phyloP scores from a whole-genome alignment of 75 land plant species.

The Picea glauca region DNA sequence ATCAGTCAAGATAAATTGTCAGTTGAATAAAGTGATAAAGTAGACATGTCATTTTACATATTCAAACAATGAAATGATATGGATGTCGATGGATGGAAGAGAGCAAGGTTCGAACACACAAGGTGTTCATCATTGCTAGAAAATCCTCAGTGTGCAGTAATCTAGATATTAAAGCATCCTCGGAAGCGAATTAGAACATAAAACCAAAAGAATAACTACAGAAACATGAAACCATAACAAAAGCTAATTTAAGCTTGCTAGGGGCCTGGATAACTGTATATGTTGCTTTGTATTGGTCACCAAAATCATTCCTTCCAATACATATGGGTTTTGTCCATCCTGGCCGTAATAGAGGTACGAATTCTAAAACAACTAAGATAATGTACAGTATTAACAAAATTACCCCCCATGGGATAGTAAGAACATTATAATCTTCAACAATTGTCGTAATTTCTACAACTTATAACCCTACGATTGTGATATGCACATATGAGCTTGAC shows the following conservation, averaged over 20 bases:
- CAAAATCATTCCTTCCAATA: constrained; percentile 98
- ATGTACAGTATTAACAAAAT: neutral
- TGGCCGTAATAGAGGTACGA: constrained; percentile 9
- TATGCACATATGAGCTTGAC: no score
- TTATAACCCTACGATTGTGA: no score
- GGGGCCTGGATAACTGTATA: constrained; percentile 79
- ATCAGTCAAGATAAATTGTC: neutral
- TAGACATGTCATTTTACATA: neutral
- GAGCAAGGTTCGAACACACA: neutral
- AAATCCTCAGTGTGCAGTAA: neutral
- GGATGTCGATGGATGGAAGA: neutral
- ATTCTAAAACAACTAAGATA: neutral
- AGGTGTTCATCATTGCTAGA: neutral
- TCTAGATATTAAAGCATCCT: neutral
- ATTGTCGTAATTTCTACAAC: no score
- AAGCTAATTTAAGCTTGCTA: constrained; percentile 84
- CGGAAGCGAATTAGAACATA: neutral
- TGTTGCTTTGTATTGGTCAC: constrained; percentile 91
- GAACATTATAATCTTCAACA: no score
- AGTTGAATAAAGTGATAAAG: neutral
- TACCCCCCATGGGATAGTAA: no score
- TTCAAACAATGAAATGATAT: neutral
- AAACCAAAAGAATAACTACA: neutral
- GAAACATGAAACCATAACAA: constrained; percentile 40
- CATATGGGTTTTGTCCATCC: constrained; percentile 96